Conservation (phyloP, 208 protist genomes). For the Sergeia podlipaevii region DNA sequence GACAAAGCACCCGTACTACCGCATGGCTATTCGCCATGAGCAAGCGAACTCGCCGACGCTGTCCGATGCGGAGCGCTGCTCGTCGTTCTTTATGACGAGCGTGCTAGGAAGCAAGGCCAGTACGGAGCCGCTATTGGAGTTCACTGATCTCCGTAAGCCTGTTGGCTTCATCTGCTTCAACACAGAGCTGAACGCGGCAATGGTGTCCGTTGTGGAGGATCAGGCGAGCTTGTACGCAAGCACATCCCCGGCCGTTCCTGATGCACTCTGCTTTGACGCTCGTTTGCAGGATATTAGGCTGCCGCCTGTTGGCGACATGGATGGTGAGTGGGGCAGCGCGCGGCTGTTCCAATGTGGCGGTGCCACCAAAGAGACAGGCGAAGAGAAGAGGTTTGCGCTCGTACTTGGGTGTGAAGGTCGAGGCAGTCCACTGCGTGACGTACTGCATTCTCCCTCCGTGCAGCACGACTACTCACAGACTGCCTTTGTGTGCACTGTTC, state of each 20-base stretch:
- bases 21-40: slow-evolving; percentile 83
- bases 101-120: slow-evolving; percentile 36
- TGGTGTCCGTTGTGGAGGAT: slow-evolving; percentile 63
- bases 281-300: slow-evolving; percentile 40
- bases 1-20: slow-evolving; percentile 86
- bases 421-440: slow-evolving; percentile 63
- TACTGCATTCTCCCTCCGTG: slow-evolving; percentile 41
- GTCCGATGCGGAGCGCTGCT: slow-evolving; percentile 26
- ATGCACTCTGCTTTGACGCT: slow-evolving; percentile 51
- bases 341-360: too few species aligned
- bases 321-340: slow-evolving; percentile 52
- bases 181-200: slow-evolving; percentile 54
- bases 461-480: slow-evolving; percentile 84
- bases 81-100: slow-evolving; percentile 53
- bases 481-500: slow-evolving; percentile 78
- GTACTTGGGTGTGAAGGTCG: slow-evolving; percentile 84
- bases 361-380: slow-evolving; percentile 16
- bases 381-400: slow-evolving; percentile 38
- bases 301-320: slow-evolving; percentile 24
- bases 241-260: slow-evolving; percentile 5
- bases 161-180: slow-evolving; percentile 85
- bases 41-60: slow-evolving; percentile 60
- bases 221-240: slow-evolving; percentile 9
- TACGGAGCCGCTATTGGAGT: slow-evolving; percentile 67
- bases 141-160: slow-evolving; percentile 71